A percentile compares a stretch with the other conserved stretches of the same genome.
Evolutionary conservation across 2,329 filamentous ascomycete species (phyloP).

Genomic region (Fusarium torulosum): DNA sequence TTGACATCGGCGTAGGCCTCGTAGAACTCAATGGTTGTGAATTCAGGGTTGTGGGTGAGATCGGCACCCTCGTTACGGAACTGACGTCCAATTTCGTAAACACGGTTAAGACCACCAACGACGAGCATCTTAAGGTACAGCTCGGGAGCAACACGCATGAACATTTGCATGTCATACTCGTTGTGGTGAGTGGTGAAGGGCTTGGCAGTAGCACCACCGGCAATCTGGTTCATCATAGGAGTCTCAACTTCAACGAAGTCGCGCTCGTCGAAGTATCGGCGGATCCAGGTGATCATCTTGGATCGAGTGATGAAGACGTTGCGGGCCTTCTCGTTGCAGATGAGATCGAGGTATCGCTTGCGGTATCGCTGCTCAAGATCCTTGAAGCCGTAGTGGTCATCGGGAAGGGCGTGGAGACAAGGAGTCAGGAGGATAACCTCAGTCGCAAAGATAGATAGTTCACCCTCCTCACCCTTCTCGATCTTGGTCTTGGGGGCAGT

Average conservation of each 20-base stretch:
- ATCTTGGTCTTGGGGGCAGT: constrained; percentile 92
- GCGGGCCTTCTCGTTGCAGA: constrained; percentile 92
- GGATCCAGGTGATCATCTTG: constrained; percentile 90
- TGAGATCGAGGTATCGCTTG: constrained; percentile 93
- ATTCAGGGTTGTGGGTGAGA: constrained; percentile 93
- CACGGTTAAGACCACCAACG: constrained; percentile 91
- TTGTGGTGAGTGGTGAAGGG: constrained; percentile 98
- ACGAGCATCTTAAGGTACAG: constrained; percentile 96
- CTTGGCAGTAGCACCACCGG: constrained; percentile 92
- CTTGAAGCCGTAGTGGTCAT: constrained; percentile 94
- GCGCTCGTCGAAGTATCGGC: constrained; percentile 86
- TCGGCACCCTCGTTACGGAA: constrained; percentile 88
- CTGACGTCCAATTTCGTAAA: constrained; percentile 95
- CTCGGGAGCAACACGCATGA: constrained; percentile 94
- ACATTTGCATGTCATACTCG: constrained; percentile 93
- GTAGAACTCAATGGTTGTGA: constrained; percentile 98
- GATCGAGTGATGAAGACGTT: constrained; percentile 87
- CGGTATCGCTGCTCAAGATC: constrained; percentile 94
- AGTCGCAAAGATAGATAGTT: constrained; percentile 92
- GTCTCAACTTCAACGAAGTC: constrained; percentile 97
- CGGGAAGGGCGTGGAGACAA: constrained; percentile 81
- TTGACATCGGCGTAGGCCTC: constrained; percentile 92
- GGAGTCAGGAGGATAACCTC: constrained; percentile 89
- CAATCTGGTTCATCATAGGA: constrained; percentile 96
- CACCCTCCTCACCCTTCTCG: constrained; percentile 78